These are phyloP conservation scores for Termitomyces sp. DNA, from an alignment of 768 basidiomycete species.

Conservation along the genomic window DNA sequence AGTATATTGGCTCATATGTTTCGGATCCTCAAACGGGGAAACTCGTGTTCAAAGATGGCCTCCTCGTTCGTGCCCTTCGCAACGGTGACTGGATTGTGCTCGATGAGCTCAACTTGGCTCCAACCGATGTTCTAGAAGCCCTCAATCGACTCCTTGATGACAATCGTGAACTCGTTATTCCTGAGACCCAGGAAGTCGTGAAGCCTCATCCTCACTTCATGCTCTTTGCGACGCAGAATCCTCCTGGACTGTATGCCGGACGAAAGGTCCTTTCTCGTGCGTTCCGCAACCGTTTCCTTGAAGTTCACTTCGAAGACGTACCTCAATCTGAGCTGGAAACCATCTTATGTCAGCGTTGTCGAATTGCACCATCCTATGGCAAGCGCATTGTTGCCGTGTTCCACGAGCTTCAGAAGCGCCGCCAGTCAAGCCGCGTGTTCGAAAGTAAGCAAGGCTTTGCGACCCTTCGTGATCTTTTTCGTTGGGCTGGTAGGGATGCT, in stretches of 20 bases:
- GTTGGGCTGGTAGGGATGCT: conserved; percentile 93
- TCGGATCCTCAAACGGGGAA: conserved; percentile 92
- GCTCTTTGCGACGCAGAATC: conserved; percentile 98
- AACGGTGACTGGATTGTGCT: conserved; percentile 96
- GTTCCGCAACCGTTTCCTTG: conserved; percentile 95
- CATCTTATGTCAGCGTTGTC: conserved; percentile 89
- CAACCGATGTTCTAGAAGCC: conserved; percentile 96
- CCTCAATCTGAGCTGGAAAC: conserved; percentile 90
- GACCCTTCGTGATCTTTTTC: conserved; percentile 92
- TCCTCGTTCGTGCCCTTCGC: conserved; percentile 88
- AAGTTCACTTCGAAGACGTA: conserved; percentile 96
- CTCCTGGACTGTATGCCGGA: conserved; percentile 92
- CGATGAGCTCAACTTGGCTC: conserved; percentile 95
- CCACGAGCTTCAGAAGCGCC: conserved; percentile 85
- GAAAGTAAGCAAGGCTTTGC: conserved; percentile 98
- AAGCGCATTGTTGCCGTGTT: conserved; percentile 89
- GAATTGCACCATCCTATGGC: conserved; percentile 91
- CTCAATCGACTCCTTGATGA: conserved; percentile 95
- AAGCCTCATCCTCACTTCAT: conserved; percentile 94
- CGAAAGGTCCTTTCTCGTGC: conserved; percentile 93
- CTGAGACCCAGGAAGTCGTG: conserved; percentile 94
- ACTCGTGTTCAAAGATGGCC: conserved; percentile 89
- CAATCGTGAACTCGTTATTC: conserved; percentile 92
- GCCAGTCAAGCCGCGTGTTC: conserved; percentile 88
- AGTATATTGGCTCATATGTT: conserved; percentile 95